Base-by-base conservation (phyloP, 495 filamentous ascomycete species). In the Aspergillus sclerotiicarbonarius region DNA sequence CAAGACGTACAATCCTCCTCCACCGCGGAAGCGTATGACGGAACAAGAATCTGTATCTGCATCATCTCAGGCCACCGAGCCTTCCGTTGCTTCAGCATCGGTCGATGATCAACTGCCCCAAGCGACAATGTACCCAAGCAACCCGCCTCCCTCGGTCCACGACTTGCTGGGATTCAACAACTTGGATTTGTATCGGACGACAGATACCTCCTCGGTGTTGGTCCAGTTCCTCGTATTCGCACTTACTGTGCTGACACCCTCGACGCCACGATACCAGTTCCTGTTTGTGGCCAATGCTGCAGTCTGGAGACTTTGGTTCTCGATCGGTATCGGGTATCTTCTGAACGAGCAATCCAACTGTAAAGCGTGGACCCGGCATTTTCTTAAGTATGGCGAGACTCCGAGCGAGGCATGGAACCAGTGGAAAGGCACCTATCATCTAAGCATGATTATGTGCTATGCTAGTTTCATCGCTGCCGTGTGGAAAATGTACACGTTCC, bases 361-460 rank as follows among this genome's bases (percentile, higher is more conserved):
- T 75, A 96, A 97, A 73, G 81, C 84, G 66, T 98, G 93, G 90
- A 96, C 93, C 15, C 85, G 94, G 21, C 94, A 98, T 74, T 98
- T 97, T 66, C 81, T 98, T 69, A 98, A 98, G 69, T 97, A 88
- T 66, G 94, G 94, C 57, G 93, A 97, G 64, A 91, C 82, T 30
- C 84, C 84, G 0, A 86, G 88, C 48, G 94, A 97, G 73, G 93
- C 93, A 3, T 98, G 95, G 95, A 87, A 87, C 53, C 92, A 98
- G 69, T 98, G 94, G 94, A 98, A 97, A 73, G 90, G 91, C 44
- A 86, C 93, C 56, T 97, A 98, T 62, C 92, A 98, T 66, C 75
- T 97, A 33, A 93, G 91, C 70, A 90, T 92, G 81, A 83, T 83
- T 29, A 84, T 97, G 82, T 94, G 90, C 70, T 90, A 96, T 58